A percentile compares a stretch with the other conserved stretches of the same genome.
These are phyloP conservation scores for Boechera retrofracta DNA, from an alignment of 345 rosid genomes.

Conservation along the genomic window DNA sequence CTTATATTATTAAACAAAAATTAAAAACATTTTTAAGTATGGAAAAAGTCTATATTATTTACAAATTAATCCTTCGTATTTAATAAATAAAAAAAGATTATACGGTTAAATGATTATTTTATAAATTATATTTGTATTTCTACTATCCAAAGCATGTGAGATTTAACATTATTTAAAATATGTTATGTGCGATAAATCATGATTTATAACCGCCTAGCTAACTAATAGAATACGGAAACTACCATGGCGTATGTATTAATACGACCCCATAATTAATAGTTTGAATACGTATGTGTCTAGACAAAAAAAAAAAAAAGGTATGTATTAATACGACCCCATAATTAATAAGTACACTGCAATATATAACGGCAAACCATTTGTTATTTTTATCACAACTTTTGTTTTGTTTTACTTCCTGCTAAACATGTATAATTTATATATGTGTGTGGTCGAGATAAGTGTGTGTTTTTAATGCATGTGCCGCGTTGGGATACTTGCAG, in stretches of 20 bases:
- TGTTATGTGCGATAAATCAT: constrained; percentile 2
- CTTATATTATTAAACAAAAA: too few relatives aligned
- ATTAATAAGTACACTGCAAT: constrained; percentile 23
- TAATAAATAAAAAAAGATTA: not conserved
- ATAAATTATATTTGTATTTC: not conserved
- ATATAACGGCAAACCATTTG: constrained; percentile 23
- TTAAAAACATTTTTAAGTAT: too few relatives aligned
- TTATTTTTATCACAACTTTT: constrained; percentile 3
- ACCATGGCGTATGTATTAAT: constrained; percentile 27
- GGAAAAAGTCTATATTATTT: too few relatives aligned
- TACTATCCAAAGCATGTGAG: not conserved
- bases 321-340: not conserved
- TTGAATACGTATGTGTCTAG: constrained; percentile 22
- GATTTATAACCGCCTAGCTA: constrained; percentile 9
- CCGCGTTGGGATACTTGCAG: constrained; percentile 8
- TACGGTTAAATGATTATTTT: not conserved
- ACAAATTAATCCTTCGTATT: too few relatives aligned
- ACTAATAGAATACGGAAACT: constrained; percentile 2
- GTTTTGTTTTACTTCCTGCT: constrained; percentile 11
- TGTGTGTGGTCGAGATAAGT: constrained; percentile 22
- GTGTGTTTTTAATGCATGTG: constrained; percentile 16
- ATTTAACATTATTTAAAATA: not conserved
- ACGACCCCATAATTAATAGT: constrained; percentile 13
- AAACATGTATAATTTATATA: not conserved
- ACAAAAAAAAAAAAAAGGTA: not conserved